phyloP scores from a whole-genome alignment of 2,329 filamentous ascomycete genomes.

The Allantophomopsis lycopodina region DNA sequence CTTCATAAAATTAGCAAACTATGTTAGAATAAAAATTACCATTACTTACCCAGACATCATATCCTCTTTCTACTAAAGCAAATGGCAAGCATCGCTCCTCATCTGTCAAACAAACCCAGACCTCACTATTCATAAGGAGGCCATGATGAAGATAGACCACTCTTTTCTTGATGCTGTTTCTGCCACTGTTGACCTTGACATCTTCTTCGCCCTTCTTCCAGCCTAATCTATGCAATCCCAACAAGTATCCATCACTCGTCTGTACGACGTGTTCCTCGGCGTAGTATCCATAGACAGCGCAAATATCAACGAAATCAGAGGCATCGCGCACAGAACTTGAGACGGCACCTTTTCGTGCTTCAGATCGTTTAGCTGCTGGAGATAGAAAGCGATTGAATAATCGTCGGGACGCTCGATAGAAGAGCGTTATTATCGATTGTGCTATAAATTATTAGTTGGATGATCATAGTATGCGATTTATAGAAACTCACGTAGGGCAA shows the following conservation, averaged over 20 bases:
- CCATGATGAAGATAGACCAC: conserved; percentile 94
- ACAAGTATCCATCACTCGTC: conserved; percentile 83
- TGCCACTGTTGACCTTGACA: conserved; percentile 60
- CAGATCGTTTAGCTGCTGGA: conserved; percentile 51
- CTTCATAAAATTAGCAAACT: conserved; percentile 26
- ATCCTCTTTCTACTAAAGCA: conserved; percentile 75
- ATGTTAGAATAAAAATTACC: background rate
- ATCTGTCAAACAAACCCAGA: conserved; percentile 91
- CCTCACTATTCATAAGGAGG: conserved; percentile 95
- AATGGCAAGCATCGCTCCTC: conserved; percentile 79
- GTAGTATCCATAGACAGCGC: conserved; percentile 78
- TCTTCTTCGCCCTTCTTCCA: conserved; percentile 73
- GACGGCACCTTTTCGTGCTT: conserved; percentile 51
- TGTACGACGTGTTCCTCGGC: conserved; percentile 95
- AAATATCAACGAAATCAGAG: conserved; percentile 89
- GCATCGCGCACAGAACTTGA: conserved; percentile 63
- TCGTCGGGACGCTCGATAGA: conserved; percentile 68
- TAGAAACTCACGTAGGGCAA: conserved; percentile 59
- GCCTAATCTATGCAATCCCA: conserved; percentile 78
- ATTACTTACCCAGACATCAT: conserved; percentile 75
- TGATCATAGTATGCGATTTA: background rate
- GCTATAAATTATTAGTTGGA: conserved; percentile 30
- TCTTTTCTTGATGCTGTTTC: conserved; percentile 58
- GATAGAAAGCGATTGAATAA: conserved; percentile 71
- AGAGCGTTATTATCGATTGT: conserved; percentile 65